Conservation (phyloP, 257 asterid species). For the Nicotiana paniculata region DNA sequence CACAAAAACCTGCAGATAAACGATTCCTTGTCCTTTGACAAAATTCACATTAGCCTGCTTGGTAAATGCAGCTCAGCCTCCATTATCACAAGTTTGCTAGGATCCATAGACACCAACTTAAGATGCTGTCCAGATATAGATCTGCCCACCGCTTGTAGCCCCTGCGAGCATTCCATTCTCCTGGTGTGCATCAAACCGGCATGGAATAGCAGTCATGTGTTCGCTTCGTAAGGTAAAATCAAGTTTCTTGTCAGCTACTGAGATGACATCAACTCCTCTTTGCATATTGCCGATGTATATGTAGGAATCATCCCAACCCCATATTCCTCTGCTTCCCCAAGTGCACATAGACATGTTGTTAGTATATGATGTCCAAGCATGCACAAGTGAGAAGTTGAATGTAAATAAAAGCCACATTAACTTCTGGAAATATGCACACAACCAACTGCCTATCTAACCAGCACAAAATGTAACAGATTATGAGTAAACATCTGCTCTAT, state of each 20-base stretch:
- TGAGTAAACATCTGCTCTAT: not conserved
- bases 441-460: not conserved
- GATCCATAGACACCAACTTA: constrained; percentile 7
- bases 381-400: not conserved
- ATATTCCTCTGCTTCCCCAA: constrained; percentile 52
- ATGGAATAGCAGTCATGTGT: constrained; percentile 55
- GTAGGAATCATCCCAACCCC: constrained; percentile 98
- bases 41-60: not conserved
- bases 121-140: constrained; percentile 53
- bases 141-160: constrained; percentile 76
- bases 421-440: not conserved
- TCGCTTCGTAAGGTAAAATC: constrained; percentile 59
- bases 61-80: not conserved
- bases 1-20: not conserved
- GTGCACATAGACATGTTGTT: not conserved
- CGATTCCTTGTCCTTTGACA: not conserved
- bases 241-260: constrained; percentile 24
- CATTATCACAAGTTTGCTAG: not conserved
- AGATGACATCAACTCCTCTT: constrained; percentile 66
- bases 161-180: constrained; percentile 68
- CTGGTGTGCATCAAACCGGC: constrained; percentile 60
- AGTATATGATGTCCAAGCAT: not conserved
- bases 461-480: not conserved
- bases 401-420: not conserved
- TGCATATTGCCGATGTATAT: constrained; percentile 71